Percentiles rank a stretch among this genome's conserved stretches.
These are phyloP conservation scores for Nicotiana knightiana DNA, from an alignment of 257 asterid genomes.

Conservation along the genomic window DNA sequence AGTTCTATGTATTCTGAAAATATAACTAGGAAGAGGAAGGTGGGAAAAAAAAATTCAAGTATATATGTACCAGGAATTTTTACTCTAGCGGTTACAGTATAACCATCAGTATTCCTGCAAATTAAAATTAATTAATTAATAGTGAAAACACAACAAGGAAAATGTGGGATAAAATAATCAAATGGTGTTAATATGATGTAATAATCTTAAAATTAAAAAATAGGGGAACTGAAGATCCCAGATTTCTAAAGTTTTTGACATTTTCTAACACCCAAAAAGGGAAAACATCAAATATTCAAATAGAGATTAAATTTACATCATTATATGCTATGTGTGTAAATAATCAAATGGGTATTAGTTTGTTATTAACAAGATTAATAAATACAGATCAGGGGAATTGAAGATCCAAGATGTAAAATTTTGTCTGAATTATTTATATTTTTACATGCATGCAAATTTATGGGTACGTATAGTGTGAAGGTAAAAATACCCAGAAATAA, in stretches of 20 bases:
- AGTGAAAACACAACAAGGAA: neutral
- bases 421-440: neutral
- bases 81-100: slow-evolving; percentile 27
- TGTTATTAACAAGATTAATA: neutral
- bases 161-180: neutral
- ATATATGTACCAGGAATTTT: slow-evolving; percentile 23
- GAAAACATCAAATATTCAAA: neutral
- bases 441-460: neutral
- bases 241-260: neutral
- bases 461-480: neutral
- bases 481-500: neutral
- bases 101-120: slow-evolving; percentile 24
- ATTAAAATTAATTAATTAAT: neutral
- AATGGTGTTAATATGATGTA: neutral
- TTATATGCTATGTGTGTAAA: neutral
- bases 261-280: neutral
- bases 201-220: neutral
- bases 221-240: neutral
- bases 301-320: neutral
- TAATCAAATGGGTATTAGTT: neutral
- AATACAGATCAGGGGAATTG: neutral
- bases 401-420: neutral
- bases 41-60: neutral
- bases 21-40: neutral
- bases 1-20: neutral